Conservation (phyloP, 2,329 filamentous ascomycete genomes). For the Penicillium sp. region DNA sequence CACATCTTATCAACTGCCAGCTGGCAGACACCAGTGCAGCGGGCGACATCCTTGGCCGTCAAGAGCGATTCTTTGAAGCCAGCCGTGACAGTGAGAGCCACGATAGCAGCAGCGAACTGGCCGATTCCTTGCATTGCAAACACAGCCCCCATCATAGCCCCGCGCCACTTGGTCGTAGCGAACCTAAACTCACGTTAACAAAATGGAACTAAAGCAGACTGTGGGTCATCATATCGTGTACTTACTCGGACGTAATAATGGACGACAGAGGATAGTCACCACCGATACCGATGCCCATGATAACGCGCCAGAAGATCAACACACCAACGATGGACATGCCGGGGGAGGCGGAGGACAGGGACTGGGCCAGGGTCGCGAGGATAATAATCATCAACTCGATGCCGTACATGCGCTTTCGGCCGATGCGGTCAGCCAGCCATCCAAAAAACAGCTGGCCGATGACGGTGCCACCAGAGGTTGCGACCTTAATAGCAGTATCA, state of each 20-base stretch:
- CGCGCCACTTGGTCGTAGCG: conserved; percentile 80
- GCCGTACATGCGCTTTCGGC: conserved; percentile 83
- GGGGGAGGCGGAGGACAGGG: conserved; percentile 64
- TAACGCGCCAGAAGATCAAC: conserved; percentile 77
- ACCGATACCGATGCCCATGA: conserved; percentile 78
- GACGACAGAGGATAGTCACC: conserved; percentile 82
- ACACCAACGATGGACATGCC: conserved; percentile 57
- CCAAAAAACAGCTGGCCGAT: conserved; percentile 81
- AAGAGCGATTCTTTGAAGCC: conserved; percentile 68
- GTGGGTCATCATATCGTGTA: not conserved
- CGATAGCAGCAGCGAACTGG: conserved; percentile 72
- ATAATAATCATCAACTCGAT: conserved; percentile 80
- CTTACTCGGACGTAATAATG: conserved; percentile 76
- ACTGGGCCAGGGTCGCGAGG: conserved; percentile 72
- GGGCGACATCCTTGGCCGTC: conserved; percentile 51
- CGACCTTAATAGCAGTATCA: conserved; percentile 82
- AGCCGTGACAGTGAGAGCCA: conserved; percentile 73
- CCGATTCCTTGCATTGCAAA: conserved; percentile 88
- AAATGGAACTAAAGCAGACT: no score
- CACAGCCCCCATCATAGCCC: conserved; percentile 83
- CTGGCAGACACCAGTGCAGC: conserved; percentile 66
- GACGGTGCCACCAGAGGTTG: conserved; percentile 80
- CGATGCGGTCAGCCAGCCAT: conserved; percentile 73
- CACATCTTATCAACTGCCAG: conserved; percentile 85
- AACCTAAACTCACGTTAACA: conserved; percentile 53